Evolutionary conservation across 306 rosid genomes (phyloP).

Genomic region (Cicer yamashitae): DNA sequence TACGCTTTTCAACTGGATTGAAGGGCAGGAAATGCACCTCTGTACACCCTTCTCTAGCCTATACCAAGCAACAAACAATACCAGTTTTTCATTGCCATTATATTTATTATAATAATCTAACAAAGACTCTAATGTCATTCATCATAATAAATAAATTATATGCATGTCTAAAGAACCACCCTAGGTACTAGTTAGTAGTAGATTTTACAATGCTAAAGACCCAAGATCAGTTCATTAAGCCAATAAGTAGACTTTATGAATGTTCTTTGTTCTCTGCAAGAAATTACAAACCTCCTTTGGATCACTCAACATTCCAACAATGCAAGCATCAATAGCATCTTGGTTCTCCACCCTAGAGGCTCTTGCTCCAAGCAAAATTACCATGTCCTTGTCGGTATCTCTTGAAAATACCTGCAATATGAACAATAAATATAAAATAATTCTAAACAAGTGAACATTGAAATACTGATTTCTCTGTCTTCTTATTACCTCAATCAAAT

Average conservation of each 20-base stretch:
- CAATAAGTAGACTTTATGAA: too few relatives aligned
- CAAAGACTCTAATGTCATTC: neutral
- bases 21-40: conserved; percentile 92
- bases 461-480: neutral
- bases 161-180: too few relatives aligned
- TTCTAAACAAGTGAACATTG: neutral
- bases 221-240: too few relatives aligned
- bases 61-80: neutral
- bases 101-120: neutral
- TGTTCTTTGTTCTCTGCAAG: neutral
- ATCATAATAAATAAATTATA: neutral
- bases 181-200: too few relatives aligned
- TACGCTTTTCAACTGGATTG: conserved; percentile 92
- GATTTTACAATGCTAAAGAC: too few relatives aligned
- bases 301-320: conserved; percentile 94
- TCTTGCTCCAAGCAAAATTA: conserved; percentile 77
- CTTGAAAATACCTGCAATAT: conserved; percentile 58
- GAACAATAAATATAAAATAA: neutral
- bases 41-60: conserved; percentile 82
- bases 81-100: neutral
- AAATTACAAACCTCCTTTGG: conserved; percentile 74
- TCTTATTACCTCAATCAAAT: conserved; percentile 65
- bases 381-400: conserved; percentile 64
- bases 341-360: conserved; percentile 93
- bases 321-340: conserved; percentile 94